Percentiles rank a stretch among this genome's conserved stretches.
phyloP scores from a whole-genome alignment of 371 early-diverging fungal genomes.

The Dinochytrium kinnereticum region DNA sequence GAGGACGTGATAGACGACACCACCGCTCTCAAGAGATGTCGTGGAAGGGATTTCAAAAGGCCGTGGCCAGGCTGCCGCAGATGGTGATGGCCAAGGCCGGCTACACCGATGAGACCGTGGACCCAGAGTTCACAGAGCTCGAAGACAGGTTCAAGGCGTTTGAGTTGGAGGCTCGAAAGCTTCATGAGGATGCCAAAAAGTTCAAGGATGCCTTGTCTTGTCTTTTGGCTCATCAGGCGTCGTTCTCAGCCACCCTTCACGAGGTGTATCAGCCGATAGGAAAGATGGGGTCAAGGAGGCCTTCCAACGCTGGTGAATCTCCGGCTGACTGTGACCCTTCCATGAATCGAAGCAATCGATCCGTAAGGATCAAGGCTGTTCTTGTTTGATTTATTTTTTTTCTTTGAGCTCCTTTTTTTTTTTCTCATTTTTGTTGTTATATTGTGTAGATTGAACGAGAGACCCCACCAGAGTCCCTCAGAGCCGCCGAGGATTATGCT shows the following conservation, averaged over 20 bases:
- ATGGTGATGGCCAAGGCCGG: constrained; percentile 58
- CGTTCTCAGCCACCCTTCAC: constrained; percentile 67
- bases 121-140: constrained; percentile 69
- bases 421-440: no score
- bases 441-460: constrained; percentile 14
- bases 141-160: constrained; percentile 66
- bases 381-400: no score
- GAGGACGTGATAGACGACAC: no score
- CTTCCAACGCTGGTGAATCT: constrained; percentile 1
- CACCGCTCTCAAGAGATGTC: no score
- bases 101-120: constrained; percentile 62
- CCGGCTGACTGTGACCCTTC: constrained; percentile 1
- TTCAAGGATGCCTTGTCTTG: constrained; percentile 77
- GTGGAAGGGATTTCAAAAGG: constrained; percentile 68
- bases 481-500: constrained; percentile 69
- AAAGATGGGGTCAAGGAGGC: constrained; percentile 46
- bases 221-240: constrained; percentile 71
- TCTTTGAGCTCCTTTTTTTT: no score
- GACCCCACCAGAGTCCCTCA: constrained; percentile 60
- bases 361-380: no score
- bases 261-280: constrained; percentile 56
- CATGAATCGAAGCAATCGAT: background rate
- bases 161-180: constrained; percentile 58
- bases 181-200: constrained; percentile 70
- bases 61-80: constrained; percentile 66